Base-by-base conservation (phyloP, 495 filamentous ascomycete species). In the Aspergillus heteromorphus region DNA sequence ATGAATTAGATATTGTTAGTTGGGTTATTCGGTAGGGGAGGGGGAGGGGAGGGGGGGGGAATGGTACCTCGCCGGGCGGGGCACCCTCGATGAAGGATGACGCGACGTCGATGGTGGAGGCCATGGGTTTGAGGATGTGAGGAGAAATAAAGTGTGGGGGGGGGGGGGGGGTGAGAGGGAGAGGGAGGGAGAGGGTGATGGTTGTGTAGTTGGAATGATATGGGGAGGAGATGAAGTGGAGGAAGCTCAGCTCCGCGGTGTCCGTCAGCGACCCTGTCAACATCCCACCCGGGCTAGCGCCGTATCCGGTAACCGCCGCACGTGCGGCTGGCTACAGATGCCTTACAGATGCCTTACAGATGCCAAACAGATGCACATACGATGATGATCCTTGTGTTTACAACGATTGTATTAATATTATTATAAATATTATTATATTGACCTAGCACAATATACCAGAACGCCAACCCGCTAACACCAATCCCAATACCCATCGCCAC, bases 51-150 rank as follows among this genome's bases (percentile, higher is more conserved):
- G 36, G 6, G 17, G 7, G 31, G 29, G 10, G 18, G 16, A n/a
- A 48, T 43, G 36, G 61, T 83, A 97, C 93, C 88, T 99, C 95
- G 74, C 95, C 95, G 27, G 95, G 95, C 40, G 93, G 93, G 64
- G 93, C 90, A 68, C 90, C 89, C 71, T 97, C 84, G 57, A 99
- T 85, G 70, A 97, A 99, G 4, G 89, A 86, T 56, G 90, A 88
- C 50, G 89, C 74, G 25, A 87, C 84, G 53, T 85, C 82, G 55
- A 85, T 64, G 20, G 72, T 74, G 10, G 72, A 69, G 38, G 70
- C 54, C 75, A 78, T 78, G 53, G 36, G 56, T 56, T 17, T 27
- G 13, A 38, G 11, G 1, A 38, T 38, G 11, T 38, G 13, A 2
- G n/a, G 9, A 13, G 7, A 4, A 38, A 13, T n/a, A 4, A 38